Percentiles rank a stretch among this genome's conserved stretches.
These are phyloP conservation scores for Podaxis rugospora DNA, from an alignment of 768 basidiomycete genomes.

Conservation along the genomic window DNA sequence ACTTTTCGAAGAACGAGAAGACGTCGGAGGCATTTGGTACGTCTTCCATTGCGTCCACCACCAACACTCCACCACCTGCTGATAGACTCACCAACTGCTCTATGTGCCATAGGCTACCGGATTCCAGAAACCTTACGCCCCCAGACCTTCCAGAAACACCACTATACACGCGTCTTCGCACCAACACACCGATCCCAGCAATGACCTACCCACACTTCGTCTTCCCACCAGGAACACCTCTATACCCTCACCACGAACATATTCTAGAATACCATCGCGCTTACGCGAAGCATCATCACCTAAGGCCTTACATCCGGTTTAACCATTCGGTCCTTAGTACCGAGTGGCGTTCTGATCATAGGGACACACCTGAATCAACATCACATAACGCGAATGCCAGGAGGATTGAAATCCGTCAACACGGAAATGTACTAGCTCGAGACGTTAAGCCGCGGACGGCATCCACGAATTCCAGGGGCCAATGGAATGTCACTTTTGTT, in stretches of 20 bases:
- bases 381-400: background rate
- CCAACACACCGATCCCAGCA: constrained; percentile 51
- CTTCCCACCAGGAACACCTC: constrained; percentile 43
- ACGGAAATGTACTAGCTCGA: background rate
- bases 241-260: constrained; percentile 45
- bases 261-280: constrained; percentile 43
- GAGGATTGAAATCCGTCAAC: background rate
- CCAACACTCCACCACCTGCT: background rate
- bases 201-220: constrained; percentile 58
- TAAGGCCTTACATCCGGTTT: constrained; percentile 34
- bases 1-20: constrained; percentile 47
- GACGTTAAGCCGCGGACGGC: no score
- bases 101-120: constrained; percentile 26
- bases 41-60: constrained; percentile 6
- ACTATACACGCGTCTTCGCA: constrained; percentile 47
- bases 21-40: constrained; percentile 57
- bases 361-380: background rate
- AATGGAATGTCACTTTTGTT: constrained; percentile 39
- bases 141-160: constrained; percentile 51
- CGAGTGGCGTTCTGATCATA: constrained; percentile 29
- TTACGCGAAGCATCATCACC: constrained; percentile 34
- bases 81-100: background rate
- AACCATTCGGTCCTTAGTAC: constrained; percentile 39
- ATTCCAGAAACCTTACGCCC: constrained; percentile 25
- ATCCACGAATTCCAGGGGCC: background rate